Percentiles rank a stretch among this genome's conserved stretches.
Conservation (phyloP, 805 yeast genomes). For the Candida ovalis region DNA sequence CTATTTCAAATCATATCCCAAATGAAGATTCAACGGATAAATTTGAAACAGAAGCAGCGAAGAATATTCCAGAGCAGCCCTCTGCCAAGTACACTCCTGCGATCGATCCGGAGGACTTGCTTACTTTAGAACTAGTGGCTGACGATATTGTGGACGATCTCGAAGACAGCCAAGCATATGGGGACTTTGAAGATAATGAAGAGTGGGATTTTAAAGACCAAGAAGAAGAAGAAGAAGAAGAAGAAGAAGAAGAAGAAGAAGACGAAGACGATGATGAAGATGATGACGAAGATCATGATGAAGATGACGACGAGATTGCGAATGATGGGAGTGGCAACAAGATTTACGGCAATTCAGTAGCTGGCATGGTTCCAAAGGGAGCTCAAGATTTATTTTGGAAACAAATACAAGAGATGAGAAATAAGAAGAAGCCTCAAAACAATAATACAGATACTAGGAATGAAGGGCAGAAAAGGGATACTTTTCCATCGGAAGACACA, state of each 20-base stretch:
- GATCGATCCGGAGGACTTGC: slow-evolving; percentile 42
- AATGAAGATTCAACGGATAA: neutral
- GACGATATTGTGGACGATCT: slow-evolving; percentile 37
- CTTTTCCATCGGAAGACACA: too few species aligned
- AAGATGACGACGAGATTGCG: slow-evolving; percentile 11
- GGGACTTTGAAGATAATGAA: slow-evolving; percentile 23
- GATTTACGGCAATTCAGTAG: neutral
- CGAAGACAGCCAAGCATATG: slow-evolving; percentile 20
- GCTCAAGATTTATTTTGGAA: slow-evolving; percentile 39
- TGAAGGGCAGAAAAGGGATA: too few species aligned
- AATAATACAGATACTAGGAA: neutral
- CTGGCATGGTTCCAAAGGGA: slow-evolving; percentile 19
- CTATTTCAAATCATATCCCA: neutral
- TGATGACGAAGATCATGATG: slow-evolving; percentile 2
- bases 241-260: slow-evolving; percentile 11
- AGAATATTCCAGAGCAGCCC: neutral
- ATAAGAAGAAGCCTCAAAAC: slow-evolving; percentile 15
- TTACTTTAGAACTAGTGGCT: slow-evolving; percentile 53
- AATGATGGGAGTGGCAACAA: slow-evolving; percentile 3
- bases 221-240: slow-evolving; percentile 24
- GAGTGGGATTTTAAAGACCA: slow-evolving; percentile 22
- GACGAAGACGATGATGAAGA: slow-evolving; percentile 1
- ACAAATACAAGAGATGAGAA: slow-evolving; percentile 33
- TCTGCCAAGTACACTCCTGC: slow-evolving; percentile 17
- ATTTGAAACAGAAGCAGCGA: neutral